Conservation (phyloP, 306 rosid genomes). For the Fragaria vesca region DNA sequence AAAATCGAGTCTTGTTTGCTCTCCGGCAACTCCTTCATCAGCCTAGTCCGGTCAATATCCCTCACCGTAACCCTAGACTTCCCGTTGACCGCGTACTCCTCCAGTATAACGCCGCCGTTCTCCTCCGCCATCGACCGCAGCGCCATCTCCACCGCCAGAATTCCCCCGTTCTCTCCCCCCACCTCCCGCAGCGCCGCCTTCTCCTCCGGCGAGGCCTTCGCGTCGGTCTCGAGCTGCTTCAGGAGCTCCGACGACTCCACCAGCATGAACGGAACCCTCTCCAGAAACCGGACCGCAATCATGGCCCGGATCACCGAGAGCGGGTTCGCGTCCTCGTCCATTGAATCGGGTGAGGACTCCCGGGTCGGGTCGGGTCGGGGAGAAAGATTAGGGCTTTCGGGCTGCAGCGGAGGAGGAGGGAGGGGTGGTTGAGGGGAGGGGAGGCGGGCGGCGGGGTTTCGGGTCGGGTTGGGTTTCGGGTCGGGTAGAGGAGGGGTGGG, state of each 20-base stretch:
- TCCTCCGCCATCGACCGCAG: slow-evolving; percentile 89
- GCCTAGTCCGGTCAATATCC: slow-evolving; percentile 68
- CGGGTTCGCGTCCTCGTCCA: slow-evolving; percentile 49
- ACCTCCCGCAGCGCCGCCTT: slow-evolving; percentile 73
- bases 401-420: background rate
- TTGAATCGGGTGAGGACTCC: slow-evolving; percentile 16
- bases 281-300: slow-evolving; percentile 77
- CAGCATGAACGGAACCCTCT: slow-evolving; percentile 74
- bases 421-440: slow-evolving; percentile 12
- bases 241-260: slow-evolving; percentile 85
- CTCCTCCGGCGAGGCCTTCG: slow-evolving; percentile 47
- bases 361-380: slow-evolving; percentile 23
- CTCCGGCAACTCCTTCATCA: slow-evolving; percentile 81
- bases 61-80: slow-evolving; percentile 83
- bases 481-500: slow-evolving; percentile 72
- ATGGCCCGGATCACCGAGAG: slow-evolving; percentile 69
- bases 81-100: slow-evolving; percentile 90
- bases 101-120: slow-evolving; percentile 76
- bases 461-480: slow-evolving; percentile 43
- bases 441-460: slow-evolving; percentile 23
- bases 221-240: slow-evolving; percentile 83
- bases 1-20: slow-evolving; percentile 44
- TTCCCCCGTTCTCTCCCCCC: slow-evolving; percentile 81
- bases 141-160: slow-evolving; percentile 87
- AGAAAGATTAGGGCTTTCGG: slow-evolving; percentile 29